Evolutionary conservation across 1,139 yeast genomes (phyloP).

Genomic region (Lodderomyces pseudojiufengensis): DNA sequence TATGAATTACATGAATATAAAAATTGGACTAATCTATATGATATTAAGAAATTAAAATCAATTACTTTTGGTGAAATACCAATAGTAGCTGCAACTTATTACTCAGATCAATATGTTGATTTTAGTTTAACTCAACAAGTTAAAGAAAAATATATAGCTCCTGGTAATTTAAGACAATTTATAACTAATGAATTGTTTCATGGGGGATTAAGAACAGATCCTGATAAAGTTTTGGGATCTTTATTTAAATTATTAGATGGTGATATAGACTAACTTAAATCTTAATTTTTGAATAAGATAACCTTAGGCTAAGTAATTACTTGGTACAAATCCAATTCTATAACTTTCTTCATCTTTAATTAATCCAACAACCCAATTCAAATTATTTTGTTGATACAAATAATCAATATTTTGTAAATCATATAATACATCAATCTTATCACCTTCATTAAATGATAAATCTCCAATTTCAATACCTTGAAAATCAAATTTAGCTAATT

Average conservation of each 20-base stretch:
- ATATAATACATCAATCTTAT: slow-evolving; percentile 30
- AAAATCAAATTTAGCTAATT: slow-evolving; percentile 28
- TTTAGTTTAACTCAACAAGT: slow-evolving; percentile 38
- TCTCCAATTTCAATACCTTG: slow-evolving; percentile 38
- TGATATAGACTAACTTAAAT: slow-evolving; percentile 46
- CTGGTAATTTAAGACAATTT: slow-evolving; percentile 37
- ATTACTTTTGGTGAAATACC: slow-evolving; percentile 39
- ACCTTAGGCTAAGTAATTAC: slow-evolving; percentile 26
- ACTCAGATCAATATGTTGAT: slow-evolving; percentile 54
- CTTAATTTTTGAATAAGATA: too few species aligned
- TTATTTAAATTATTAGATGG: slow-evolving; percentile 39
- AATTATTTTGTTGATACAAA: slow-evolving; percentile 19
- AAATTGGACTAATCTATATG: slow-evolving; percentile 44
- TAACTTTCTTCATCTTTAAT: slow-evolving; percentile 9
- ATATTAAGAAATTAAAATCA: slow-evolving; percentile 25
- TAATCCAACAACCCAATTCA: slow-evolving; percentile 37
- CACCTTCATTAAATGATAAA: slow-evolving; percentile 36
- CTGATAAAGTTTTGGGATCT: slow-evolving; percentile 37
- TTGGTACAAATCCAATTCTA: slow-evolving; percentile 44
- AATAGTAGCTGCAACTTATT: slow-evolving; percentile 49
- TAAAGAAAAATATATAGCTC: slow-evolving; percentile 26
- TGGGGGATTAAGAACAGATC: slow-evolving; percentile 45
- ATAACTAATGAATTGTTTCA: slow-evolving; percentile 53
- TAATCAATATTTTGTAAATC: slow-evolving; percentile 29
- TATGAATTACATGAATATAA: slow-evolving; percentile 36